Percentiles rank a stretch among this genome's conserved stretches.
phyloP scores from a whole-genome alignment of 179 eudicot genomes.

The Vitellaria paradoxa region DNA sequence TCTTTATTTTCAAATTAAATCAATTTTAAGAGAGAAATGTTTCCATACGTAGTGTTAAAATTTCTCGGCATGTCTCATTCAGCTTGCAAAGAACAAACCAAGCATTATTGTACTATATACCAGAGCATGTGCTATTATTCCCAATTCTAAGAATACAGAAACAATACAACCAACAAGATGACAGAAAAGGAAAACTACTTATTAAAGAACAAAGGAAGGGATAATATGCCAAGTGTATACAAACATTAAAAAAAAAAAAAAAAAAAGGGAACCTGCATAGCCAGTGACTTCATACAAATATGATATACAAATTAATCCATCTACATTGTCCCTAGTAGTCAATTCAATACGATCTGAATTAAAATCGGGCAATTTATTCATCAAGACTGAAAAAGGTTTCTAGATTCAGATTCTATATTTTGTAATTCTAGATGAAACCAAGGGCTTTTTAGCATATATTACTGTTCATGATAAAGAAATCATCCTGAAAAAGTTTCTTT shows the following conservation, averaged over 20 bases:
- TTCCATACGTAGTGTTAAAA: no score
- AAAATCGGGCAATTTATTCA: background rate
- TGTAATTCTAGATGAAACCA: constrained; percentile 3
- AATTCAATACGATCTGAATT: background rate
- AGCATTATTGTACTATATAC: background rate
- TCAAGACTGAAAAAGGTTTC: background rate
- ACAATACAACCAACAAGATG: background rate
- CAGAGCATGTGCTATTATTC: background rate
- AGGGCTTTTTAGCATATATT: constrained; percentile 1
- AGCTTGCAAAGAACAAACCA: background rate
- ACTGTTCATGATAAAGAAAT: constrained; percentile 16
- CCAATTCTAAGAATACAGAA: background rate
- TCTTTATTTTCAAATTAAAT: no score
- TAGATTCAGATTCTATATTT: background rate
- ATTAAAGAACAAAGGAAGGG: background rate
- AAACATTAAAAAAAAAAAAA: background rate
- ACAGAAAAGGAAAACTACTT: background rate
- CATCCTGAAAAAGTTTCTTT: background rate
- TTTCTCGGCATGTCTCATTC: no score
- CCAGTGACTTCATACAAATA: background rate
- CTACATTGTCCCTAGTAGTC: no score
- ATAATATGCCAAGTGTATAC: no score
- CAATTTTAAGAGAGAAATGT: no score
- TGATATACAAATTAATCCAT: no score
- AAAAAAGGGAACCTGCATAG: background rate